Evolutionary conservation across 2,329 filamentous ascomycete species (phyloP).

Genomic region (Akanthomyces muscarius): DNA sequence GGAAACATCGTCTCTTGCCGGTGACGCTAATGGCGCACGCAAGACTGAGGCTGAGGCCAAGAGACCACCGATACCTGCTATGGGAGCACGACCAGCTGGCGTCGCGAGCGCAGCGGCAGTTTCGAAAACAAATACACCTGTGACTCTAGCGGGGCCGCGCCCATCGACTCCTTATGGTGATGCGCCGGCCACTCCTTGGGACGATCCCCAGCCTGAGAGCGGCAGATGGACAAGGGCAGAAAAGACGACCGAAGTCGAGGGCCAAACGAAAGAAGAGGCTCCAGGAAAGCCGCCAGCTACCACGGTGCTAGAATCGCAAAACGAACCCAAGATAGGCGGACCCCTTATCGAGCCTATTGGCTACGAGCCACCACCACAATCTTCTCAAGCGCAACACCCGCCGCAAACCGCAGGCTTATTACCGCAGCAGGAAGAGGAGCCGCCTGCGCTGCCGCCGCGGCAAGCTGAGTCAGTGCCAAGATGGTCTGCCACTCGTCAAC

Average conservation of each 20-base stretch:
- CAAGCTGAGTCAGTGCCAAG: slow-evolving; percentile 26
- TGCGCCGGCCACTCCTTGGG: background rate
- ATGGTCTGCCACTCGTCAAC: slow-evolving; percentile 39
- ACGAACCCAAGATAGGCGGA: slow-evolving; percentile 6
- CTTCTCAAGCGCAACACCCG: background rate
- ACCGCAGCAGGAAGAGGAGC: slow-evolving; percentile 19
- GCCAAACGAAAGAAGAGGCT: background rate
- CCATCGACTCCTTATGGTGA: background rate
- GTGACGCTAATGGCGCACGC: background rate
- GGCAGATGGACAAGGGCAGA: background rate
- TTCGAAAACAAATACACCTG: background rate
- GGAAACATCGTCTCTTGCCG: slow-evolving; percentile 28
- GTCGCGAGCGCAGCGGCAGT: background rate
- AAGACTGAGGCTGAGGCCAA: background rate
- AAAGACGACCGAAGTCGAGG: background rate
- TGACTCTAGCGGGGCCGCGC: no score
- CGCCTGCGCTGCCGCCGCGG: slow-evolving; percentile 39
- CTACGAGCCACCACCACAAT: background rate
- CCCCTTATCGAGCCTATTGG: slow-evolving; percentile 9
- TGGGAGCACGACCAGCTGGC: background rate
- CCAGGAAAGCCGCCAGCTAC: background rate
- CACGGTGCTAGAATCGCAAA: background rate
- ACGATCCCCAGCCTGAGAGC: background rate
- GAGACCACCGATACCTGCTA: background rate
- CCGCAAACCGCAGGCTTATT: slow-evolving; percentile 2